These are phyloP conservation scores for Oldenlandia corymbosa DNA, from an alignment of 257 asterid genomes.

Conservation along the genomic window DNA sequence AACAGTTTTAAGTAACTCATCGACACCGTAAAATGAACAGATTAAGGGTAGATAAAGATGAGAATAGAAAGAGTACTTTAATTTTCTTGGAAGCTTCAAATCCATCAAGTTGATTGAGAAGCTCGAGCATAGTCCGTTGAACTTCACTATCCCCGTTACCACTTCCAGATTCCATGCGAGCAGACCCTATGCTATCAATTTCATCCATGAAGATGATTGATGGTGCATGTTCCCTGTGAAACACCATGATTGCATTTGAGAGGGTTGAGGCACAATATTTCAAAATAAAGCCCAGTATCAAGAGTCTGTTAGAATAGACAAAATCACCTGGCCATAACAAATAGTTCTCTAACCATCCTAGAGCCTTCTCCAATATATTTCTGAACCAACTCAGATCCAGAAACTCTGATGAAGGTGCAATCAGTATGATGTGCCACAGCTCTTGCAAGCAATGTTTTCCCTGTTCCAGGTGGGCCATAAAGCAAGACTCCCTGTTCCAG, in stretches of 20 bases:
- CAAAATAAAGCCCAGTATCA: not conserved
- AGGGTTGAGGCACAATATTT: not conserved
- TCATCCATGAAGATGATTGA: slow-evolving; percentile 94
- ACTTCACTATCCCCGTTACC: slow-evolving; percentile 95
- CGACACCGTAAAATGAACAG: not conserved
- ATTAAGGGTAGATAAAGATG: not conserved
- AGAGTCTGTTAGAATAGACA: not conserved
- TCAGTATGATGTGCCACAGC: slow-evolving; percentile 76
- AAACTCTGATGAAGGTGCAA: slow-evolving; percentile 63
- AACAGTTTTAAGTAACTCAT: not conserved
- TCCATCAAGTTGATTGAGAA: slow-evolving; percentile 92
- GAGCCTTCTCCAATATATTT: slow-evolving; percentile 79
- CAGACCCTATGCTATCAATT: slow-evolving; percentile 86
- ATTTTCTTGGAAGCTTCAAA: slow-evolving; percentile 90
- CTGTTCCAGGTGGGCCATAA: slow-evolving; percentile 74
- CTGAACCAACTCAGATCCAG: slow-evolving; percentile 66
- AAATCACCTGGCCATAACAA: slow-evolving; percentile 85
- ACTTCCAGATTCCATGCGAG: slow-evolving; percentile 90
- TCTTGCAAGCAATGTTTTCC: slow-evolving; percentile 62
- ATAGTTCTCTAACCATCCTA: slow-evolving; percentile 90
- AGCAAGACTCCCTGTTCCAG: slow-evolving; percentile 58
- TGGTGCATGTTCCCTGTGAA: slow-evolving; percentile 76
- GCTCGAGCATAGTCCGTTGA: slow-evolving; percentile 90
- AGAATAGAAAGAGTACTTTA: slow-evolving; percentile 36
- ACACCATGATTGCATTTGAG: not conserved